phyloP scores from a whole-genome alignment of 1,284 basidiomycete genomes.

The Phlebopus sp. region DNA sequence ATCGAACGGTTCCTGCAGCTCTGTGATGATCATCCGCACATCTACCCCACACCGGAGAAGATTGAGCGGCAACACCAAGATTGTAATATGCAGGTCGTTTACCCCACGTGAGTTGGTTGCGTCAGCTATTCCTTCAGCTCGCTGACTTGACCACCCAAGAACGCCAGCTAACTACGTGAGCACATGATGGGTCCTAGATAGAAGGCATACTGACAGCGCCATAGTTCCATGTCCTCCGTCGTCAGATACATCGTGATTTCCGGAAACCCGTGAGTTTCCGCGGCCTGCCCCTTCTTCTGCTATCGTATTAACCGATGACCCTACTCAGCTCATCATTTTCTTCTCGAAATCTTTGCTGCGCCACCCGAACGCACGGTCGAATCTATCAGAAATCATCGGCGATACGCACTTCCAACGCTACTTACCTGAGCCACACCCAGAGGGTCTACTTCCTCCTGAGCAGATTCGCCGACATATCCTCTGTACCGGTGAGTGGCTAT shows the following conservation, averaged over 20 bases:
- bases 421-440: constrained; percentile 79
- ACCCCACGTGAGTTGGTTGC: constrained; percentile 71
- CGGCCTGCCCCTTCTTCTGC: not conserved
- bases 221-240: constrained; percentile 91
- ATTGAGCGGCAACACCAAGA: constrained; percentile 96
- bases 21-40: constrained; percentile 94
- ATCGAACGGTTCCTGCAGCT: constrained; percentile 98
- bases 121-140: not conserved
- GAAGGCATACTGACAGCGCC: not conserved
- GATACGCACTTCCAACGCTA: constrained; percentile 93
- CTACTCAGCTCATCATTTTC: constrained; percentile 77
- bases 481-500: constrained; percentile 58
- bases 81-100: constrained; percentile 99
- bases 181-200: constrained; percentile 9
- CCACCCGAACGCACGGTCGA: constrained; percentile 88
- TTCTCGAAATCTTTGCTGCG: constrained; percentile 96
- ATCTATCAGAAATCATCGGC: constrained; percentile 83
- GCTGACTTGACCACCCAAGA: constrained; percentile 36
- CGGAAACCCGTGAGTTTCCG: constrained; percentile 74
- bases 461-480: constrained; percentile 91
- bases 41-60: constrained; percentile 88
- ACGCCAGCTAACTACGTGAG: constrained; percentile 88
- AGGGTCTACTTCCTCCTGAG: constrained; percentile 74
- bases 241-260: constrained; percentile 95
- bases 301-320: constrained; percentile 3